Evolutionary conservation across 2,329 filamentous ascomycete species (phyloP).

Genomic region (Bipolaris bicolor): DNA sequence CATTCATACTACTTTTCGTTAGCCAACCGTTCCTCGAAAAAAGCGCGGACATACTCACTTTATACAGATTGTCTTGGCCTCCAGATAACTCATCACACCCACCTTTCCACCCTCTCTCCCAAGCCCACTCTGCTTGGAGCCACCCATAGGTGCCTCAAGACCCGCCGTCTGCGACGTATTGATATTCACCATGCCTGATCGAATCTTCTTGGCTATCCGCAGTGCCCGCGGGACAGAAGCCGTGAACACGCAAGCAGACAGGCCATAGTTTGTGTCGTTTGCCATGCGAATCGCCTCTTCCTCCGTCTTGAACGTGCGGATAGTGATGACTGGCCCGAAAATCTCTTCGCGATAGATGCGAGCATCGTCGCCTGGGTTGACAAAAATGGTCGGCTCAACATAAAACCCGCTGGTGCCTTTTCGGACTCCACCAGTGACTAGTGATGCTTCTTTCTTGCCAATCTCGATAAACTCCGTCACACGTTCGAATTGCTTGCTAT

Average conservation of each 20-base stretch:
- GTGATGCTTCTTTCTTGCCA: slow-evolving; percentile 36
- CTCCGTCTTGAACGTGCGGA: slow-evolving; percentile 44
- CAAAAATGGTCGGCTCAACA: slow-evolving; percentile 42
- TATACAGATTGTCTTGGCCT: too few species aligned
- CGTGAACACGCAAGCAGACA: not conserved
- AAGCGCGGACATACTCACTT: not conserved
- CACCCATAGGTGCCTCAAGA: slow-evolving; percentile 35
- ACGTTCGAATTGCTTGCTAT: slow-evolving; percentile 37
- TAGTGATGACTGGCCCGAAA: slow-evolving; percentile 40
- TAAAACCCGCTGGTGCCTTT: slow-evolving; percentile 37
- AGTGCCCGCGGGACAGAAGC: not conserved
- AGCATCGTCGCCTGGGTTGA: slow-evolving; percentile 34
- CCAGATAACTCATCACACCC: too few species aligned
- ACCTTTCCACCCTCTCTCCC: too few species aligned
- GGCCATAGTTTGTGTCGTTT: slow-evolving; percentile 40
- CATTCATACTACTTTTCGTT: not conserved
- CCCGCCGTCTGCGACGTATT: not conserved
- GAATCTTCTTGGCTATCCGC: not conserved
- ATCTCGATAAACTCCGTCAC: slow-evolving; percentile 31
- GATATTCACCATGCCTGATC: not conserved
- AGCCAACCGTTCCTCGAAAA: not conserved
- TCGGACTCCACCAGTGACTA: slow-evolving; percentile 34
- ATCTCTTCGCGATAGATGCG: slow-evolving; percentile 42
- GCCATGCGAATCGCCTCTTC: slow-evolving; percentile 41
- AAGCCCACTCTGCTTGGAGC: not conserved